phyloP scores from a whole-genome alignment of 805 yeast species.

The Helenozyma rhizophorensis region DNA sequence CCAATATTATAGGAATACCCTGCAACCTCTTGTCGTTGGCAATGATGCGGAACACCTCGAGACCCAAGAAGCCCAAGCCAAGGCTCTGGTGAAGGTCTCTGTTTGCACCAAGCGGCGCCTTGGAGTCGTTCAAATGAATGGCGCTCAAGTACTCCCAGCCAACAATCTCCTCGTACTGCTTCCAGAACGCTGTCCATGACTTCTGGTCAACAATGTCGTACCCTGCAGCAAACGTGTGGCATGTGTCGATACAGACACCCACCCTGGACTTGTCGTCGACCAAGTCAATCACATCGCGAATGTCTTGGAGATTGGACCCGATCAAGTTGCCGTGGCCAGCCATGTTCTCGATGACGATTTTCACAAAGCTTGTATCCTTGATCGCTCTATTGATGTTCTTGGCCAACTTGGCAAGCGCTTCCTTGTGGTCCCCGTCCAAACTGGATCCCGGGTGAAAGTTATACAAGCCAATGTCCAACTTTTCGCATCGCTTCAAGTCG shows the following conservation, averaged over 20 bases:
- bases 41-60: conserved; percentile 75
- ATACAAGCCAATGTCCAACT: conserved; percentile 75
- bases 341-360: conserved; percentile 92
- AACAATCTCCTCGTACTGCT: conserved; percentile 62
- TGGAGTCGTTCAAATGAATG: conserved; percentile 90
- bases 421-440: conserved; percentile 59
- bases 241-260: conserved; percentile 96
- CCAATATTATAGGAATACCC: conserved; percentile 75
- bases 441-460: conserved; percentile 94
- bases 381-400: conserved; percentile 76
- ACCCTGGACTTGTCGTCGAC: conserved; percentile 79
- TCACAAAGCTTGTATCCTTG: conserved; percentile 68
- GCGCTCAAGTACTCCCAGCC: conserved; percentile 76
- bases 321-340: conserved; percentile 94
- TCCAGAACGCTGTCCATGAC: conserved; percentile 65
- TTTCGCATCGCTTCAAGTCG: conserved; percentile 84
- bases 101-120: conserved; percentile 86
- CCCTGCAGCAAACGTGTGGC: conserved; percentile 96
- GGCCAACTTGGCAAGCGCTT: conserved; percentile 68
- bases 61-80: conserved; percentile 85
- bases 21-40: conserved; percentile 64
- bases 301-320: conserved; percentile 76
- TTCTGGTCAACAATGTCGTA: conserved; percentile 71
- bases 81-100: conserved; percentile 87
- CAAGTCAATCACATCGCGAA: conserved; percentile 66